Evolutionary conservation across 768 basidiomycete species (phyloP).

Genomic region (Phanerochaete carnosa): DNA sequence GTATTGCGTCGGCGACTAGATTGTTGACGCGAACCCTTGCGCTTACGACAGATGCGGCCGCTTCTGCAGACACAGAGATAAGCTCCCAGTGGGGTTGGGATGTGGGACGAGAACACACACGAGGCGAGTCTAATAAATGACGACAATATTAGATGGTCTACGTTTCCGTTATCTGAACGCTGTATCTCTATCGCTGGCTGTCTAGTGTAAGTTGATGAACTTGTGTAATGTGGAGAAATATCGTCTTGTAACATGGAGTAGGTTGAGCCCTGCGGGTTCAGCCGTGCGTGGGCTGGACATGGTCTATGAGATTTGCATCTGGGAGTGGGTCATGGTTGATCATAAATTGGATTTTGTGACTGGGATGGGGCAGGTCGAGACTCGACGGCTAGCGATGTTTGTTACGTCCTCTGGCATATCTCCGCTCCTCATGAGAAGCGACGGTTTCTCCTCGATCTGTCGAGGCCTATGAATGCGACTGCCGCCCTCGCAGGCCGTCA

Average conservation of each 20-base stretch:
- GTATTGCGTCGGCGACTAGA: neutral
- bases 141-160: neutral
- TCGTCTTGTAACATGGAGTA: neutral
- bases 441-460: too few relatives aligned
- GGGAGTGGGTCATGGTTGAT: neutral
- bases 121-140: neutral
- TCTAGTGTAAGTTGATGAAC: neutral
- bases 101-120: neutral
- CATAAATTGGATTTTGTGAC: neutral
- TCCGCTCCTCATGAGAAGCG: too few relatives aligned
- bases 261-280: neutral
- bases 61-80: conserved; percentile 32
- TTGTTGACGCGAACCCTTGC: neutral
- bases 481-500: neutral
- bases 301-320: neutral
- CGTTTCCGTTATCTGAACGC: neutral
- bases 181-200: neutral
- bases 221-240: neutral
- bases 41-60: conserved; percentile 32
- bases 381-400: too few relatives aligned
- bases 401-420: too few relatives aligned
- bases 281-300: neutral
- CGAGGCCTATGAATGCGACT: too few relatives aligned
- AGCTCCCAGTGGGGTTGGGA: neutral
- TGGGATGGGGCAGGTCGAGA: neutral